Base-by-base conservation (phyloP, 257 asterid genomes). In the Dorcoceras hygrometricum region DNA sequence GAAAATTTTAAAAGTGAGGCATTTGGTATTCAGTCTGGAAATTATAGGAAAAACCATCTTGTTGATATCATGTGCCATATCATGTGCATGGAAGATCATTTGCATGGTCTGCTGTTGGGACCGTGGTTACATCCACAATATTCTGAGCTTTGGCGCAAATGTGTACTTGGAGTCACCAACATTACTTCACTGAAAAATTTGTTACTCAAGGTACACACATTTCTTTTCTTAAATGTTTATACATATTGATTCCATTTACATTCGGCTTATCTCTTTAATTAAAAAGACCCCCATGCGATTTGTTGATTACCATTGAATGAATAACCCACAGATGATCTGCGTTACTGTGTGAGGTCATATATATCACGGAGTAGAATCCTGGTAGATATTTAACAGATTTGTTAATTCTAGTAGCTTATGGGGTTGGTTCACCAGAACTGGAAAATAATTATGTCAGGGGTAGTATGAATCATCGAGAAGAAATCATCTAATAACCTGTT, bases 91-190 rank as follows among this genome's bases (percentile, higher is more conserved):
- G 97, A 92, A 82, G 87, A 79, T 63, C 95, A 86, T 80, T 74
- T 92, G 71, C 96, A 80, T 74, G 98, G 98, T 65, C 96, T 92
- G 77, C 82, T 92, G 61, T 67, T 71, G 77, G 98, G 97, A 72
- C 96, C 98, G 36, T 92, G 98, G 98, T 84, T 89, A 79, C 83
- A 80, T 83, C 85, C 93, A 65, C 81, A 81, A 48, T 83, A 82
- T 73, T 84, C 98, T 51, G 73, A 74, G 63, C 73, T 76, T 71
- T 92, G 98, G 97, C 89, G 84, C 28, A 76, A 79, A 70, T 76
- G 75, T 81, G 82, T 86, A 66, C 76, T 76, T 75, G 83, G 67
- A 69, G 84, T 71, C 48, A 51, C 79, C 59, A 79, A 73, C 56
- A 65, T 92, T 67, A 73, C 79, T 63, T 65, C 83, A 18, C 64